A percentile compares a stretch with the other conserved stretches of the same genome.
These are phyloP conservation scores for Talaromyces rugulosus DNA, from an alignment of 2,329 filamentous ascomycete species.

Conservation along the genomic window DNA sequence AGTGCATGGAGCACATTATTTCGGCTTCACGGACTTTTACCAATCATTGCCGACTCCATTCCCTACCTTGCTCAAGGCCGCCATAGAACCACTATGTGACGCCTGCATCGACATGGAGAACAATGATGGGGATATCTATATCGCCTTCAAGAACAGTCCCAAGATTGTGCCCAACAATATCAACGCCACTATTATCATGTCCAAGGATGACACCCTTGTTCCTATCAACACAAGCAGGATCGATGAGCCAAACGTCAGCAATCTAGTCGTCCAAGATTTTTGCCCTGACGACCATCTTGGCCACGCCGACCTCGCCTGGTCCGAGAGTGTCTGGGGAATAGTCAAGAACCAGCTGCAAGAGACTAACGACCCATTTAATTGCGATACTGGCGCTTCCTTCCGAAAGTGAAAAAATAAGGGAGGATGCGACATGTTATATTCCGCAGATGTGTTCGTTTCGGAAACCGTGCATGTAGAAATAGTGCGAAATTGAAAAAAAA, in stretches of 20 bases:
- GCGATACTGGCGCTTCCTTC: not conserved
- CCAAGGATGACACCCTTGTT: constrained; percentile 78
- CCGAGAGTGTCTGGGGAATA: not conserved
- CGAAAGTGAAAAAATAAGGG: not conserved
- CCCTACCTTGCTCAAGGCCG: not conserved
- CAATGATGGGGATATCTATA: not conserved
- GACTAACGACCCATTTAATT: not conserved
- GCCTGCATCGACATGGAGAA: not conserved
- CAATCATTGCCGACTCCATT: not conserved
- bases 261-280: not conserved
- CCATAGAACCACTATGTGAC: not conserved
- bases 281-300: not conserved
- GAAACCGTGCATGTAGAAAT: too few relatives aligned
- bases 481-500: too few relatives aligned
- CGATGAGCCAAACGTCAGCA: not conserved
- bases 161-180: not conserved
- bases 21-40: not conserved
- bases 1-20: not conserved
- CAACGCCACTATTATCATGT: not conserved
- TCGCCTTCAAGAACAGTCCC: not conserved
- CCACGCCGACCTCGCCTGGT: not conserved
- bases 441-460: too few relatives aligned
- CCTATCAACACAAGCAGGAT: constrained; percentile 88
- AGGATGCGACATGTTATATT: not conserved
- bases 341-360: not conserved